Evolutionary conservation across 225 moss, liverwort and hornwort species (phyloP).

Genomic region (Pseudisothecium myosuroides): DNA sequence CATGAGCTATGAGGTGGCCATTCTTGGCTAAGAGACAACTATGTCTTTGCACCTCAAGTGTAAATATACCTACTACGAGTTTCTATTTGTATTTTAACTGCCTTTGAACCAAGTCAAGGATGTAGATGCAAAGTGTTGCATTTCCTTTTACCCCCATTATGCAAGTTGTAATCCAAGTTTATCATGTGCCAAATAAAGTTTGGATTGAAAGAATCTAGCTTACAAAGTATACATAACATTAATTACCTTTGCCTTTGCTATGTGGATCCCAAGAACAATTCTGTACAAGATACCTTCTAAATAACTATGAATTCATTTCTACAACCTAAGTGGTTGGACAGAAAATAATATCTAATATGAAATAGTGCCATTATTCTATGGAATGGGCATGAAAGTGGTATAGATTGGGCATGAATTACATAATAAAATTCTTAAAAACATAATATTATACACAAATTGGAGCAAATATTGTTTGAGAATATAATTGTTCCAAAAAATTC

Average conservation of each 20-base stretch:
- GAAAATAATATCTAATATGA: not conserved
- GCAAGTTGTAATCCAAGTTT: not conserved
- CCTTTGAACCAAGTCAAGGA: not conserved
- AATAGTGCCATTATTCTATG: not conserved
- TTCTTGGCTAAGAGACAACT: not conserved
- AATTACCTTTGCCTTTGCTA: not conserved
- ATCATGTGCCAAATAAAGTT: not conserved
- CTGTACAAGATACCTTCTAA: rapidly evolving
- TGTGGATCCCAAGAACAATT: not conserved
- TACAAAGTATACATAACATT: not conserved
- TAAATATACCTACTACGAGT: not conserved
- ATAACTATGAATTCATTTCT: not conserved
- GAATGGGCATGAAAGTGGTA: too few species aligned
- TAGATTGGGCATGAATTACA: too few species aligned
- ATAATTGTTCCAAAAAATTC: too few species aligned
- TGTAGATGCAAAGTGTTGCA: not conserved
- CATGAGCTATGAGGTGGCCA: not conserved
- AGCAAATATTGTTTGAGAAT: too few species aligned
- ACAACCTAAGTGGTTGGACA: not conserved
- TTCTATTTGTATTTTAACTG: not conserved
- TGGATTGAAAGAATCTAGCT: not conserved
- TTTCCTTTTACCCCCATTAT: not conserved
- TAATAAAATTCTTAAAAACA: too few species aligned
- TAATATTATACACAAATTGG: too few species aligned
- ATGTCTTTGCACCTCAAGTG: not conserved